Evolutionary conservation across 2,329 filamentous ascomycete genomes (phyloP), one percentile per base, ranked within the genome.

Genomic region (Juglanconis juglandina): DNA sequence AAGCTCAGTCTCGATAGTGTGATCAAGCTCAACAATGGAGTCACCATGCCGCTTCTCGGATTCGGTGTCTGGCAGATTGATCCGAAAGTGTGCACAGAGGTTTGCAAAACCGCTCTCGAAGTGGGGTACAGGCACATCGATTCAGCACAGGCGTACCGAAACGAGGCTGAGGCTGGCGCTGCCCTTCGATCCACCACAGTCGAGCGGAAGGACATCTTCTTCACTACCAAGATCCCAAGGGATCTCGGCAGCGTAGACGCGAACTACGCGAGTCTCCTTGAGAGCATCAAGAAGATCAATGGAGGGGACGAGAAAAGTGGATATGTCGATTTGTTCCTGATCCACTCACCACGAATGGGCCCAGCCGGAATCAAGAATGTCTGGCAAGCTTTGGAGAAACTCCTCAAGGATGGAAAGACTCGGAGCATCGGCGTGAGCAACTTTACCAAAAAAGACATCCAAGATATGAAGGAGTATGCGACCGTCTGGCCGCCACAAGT

Each of bases 381-480:
- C 37, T 60, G 58, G 58, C 13, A 13, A 37, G 58, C 58, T 8
- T 46, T 60, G 35, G 58, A 60, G 44, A 54, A 32, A 24, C 11
- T 60, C 24, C 53, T 55, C 9, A 56, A 60, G 53, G 58, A 60
- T 52, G 58, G 58, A 3, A 60, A 56, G 32, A 56, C 58, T 3
- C 14, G 53, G 52, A 60, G 58, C 14, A 56, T 60, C 2, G 58
- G 58, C 24, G 58, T 60, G 5, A 60, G 58, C 30, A 60, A 60
- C 39, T 60, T 55, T 1, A 47, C 17, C 14, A 54, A 34, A 2
- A 34, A 42, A 30, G 13, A 60, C 13, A 60, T 60, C 32, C 42
- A 60, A 14, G 58, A 37, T 4, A 60, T 60, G 52, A 60, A 60
- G 39, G 58, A 60, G 52, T 60, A 60, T 39, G 58, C 58, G 10